Percentiles rank a stretch among this genome's conserved stretches.
Evolutionary conservation across 495 filamentous ascomycete genomes (phyloP).

Genomic region (Sporormia fimetaria): DNA sequence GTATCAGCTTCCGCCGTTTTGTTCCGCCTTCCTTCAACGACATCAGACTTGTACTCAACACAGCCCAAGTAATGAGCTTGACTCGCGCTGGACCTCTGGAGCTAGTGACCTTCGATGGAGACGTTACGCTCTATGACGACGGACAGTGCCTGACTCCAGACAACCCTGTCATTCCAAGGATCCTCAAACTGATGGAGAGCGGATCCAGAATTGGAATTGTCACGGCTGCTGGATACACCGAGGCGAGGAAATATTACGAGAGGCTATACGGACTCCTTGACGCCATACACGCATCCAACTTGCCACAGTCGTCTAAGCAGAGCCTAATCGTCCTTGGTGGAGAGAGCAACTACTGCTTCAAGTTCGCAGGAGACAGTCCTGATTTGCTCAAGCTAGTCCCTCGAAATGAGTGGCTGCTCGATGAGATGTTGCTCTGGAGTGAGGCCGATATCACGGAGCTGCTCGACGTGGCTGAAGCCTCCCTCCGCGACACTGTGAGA

Average conservation of each 20-base stretch:
- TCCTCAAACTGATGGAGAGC: constrained; percentile 52
- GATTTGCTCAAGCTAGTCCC: constrained; percentile 50
- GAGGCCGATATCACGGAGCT: constrained; percentile 65
- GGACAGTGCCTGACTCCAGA: constrained; percentile 61
- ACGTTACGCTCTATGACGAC: constrained; percentile 94
- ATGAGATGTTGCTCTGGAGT: constrained; percentile 78
- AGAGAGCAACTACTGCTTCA: constrained; percentile 73
- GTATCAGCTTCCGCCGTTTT: constrained; percentile 84
- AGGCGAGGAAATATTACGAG: constrained; percentile 68
- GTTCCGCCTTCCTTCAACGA: constrained; percentile 98
- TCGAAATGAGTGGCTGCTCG: constrained; percentile 63
- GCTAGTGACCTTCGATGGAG: constrained; percentile 92
- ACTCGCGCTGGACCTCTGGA: constrained; percentile 55
- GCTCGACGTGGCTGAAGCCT: constrained; percentile 75
- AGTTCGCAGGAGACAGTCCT: constrained; percentile 46
- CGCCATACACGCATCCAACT: constrained; percentile 53
- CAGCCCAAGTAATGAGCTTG: constrained; percentile 82
- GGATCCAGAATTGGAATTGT: constrained; percentile 81
- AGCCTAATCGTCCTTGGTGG: constrained; percentile 86
- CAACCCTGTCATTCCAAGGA: constrained; percentile 67
- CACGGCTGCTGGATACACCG: constrained; percentile 91
- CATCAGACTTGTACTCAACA: constrained; percentile 82
- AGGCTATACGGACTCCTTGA: constrained; percentile 78
- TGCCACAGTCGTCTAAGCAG: constrained; percentile 53
- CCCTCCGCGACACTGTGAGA: constrained; percentile 63